phyloP scores from a whole-genome alignment of 2,329 filamentous ascomycete genomes.

The Paecilomyces sp. region DNA sequence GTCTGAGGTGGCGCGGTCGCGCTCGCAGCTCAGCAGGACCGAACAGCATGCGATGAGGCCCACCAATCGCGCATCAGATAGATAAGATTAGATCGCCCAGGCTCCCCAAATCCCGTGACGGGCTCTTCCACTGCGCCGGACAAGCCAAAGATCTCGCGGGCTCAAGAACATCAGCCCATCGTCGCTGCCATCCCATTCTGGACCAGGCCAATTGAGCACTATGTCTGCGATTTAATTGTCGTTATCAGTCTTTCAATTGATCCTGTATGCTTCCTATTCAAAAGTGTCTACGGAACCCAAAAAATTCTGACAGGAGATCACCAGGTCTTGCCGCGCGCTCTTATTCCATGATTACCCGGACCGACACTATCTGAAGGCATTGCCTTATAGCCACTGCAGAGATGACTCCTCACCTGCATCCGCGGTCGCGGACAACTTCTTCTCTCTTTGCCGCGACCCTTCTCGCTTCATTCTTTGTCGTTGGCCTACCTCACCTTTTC shows the following conservation, averaged over 20 bases:
- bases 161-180: conserved; percentile 2
- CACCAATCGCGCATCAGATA: conserved; percentile 20
- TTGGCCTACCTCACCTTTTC: conserved; percentile 80
- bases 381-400: conserved; percentile 14
- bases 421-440: conserved; percentile 84
- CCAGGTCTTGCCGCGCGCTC: neutral
- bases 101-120: conserved; percentile 13
- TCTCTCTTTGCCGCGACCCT: conserved; percentile 94
- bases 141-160: neutral
- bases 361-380: neutral
- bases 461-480: conserved; percentile 82
- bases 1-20: conserved; percentile 5
- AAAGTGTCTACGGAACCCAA: neutral
- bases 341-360: neutral
- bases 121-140: conserved; percentile 2
- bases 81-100: conserved; percentile 37
- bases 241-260: conserved; percentile 1
- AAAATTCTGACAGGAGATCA: neutral
- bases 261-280: neutral
- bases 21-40: neutral
- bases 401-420: conserved; percentile 84
- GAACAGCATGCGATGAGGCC: neutral
- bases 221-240: conserved; percentile 2
- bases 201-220: conserved; percentile 3
- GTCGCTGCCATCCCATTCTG: neutral